Base-by-base conservation (phyloP, 257 asterid species). In the Thymus quinquecostatus region DNA sequence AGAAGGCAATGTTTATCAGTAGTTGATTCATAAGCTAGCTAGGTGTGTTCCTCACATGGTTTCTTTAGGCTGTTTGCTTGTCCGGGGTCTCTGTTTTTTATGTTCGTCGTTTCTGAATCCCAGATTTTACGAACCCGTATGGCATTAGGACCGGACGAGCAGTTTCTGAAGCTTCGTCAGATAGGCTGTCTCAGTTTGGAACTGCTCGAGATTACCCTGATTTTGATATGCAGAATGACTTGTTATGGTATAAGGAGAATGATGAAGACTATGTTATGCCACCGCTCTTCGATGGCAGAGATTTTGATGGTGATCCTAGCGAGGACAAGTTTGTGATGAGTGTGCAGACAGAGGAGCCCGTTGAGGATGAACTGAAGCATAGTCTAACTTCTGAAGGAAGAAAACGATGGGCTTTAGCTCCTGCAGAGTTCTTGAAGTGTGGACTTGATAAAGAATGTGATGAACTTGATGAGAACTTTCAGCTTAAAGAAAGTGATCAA, bases 141-240 rank as follows among this genome's bases (percentile, higher is more conserved):
- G 97, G 88, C 57, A 72, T 75, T 74, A 86, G 29, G 49, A 80
- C 83, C 12, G 71, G 77, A 0, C 80, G 82, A 36, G 81, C 92
- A 2, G 75, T 79, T 64, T 92, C 98, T 65, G 88, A 75, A 77
- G 87, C 91, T 60, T 92, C 96, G 44, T 92, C 96, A 1, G 98
- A 92, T 53, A 74, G 85, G 34, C 30, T 86, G 84, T 88, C 98
- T 51, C 89, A 86, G 51, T 92, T 92, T 75, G 98, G 98, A 5
- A 89, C 98, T 1, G 96, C 98, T 47, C 86, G 96, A 64, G 96
- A 91, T 81, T 88, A 89, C 80, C 95, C 78, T 4, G 97, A 92
- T 66, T 85, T 89, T 8, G 96, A 92, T 78, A 86, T 86, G 89
- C 92, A 88, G 73, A 80, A 80, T 76, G 96, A 92, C 69, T 65